Percentiles rank a stretch among this genome's conserved stretches.
Conservation (phyloP, 2,329 filamentous ascomycete species). For the Penicillium sp. region DNA sequence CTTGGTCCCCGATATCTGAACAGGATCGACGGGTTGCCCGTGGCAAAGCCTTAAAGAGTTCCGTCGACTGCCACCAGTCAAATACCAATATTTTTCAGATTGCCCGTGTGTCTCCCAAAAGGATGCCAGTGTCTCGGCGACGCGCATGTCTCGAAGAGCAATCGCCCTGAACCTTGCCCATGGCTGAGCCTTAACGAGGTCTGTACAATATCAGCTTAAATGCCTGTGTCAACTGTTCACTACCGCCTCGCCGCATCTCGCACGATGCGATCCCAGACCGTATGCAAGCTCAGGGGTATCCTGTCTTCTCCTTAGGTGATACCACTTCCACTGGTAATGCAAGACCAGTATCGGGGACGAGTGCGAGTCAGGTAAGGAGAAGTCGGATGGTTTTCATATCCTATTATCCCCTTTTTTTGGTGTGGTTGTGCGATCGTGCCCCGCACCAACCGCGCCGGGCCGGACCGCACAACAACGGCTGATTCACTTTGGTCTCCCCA, state of each 20-base stretch:
- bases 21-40: conserved; percentile 1
- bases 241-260: conserved; percentile 9
- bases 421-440: too few species aligned
- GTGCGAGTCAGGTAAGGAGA: background rate
- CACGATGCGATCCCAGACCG: conserved; percentile 12
- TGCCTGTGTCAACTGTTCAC: conserved; percentile 8
- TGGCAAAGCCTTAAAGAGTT: conserved; percentile 7
- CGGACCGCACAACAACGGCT: background rate
- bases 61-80: conserved; percentile 1
- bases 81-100: conserved; percentile 1
- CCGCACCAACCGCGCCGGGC: too few species aligned
- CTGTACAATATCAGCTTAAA: conserved; percentile 9
- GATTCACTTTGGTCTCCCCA: conserved; percentile 10
- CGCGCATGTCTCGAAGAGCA: conserved; percentile 3
- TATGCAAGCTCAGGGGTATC: conserved; percentile 14
- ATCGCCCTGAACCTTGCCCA: background rate
- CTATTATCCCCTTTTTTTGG: background rate
- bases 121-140: conserved; percentile 12
- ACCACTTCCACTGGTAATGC: conserved; percentile 12
- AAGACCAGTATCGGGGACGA: conserved; percentile 13
- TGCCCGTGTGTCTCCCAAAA: conserved; percentile 7
- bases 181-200: conserved; percentile 10
- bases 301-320: conserved; percentile 12
- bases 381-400: too few species aligned
- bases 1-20: conserved; percentile 6